Evolutionary conservation across 1,284 basidiomycete species (phyloP), one percentile per base, ranked within the genome.

Genomic region (Cutaneotrichosporon sp.): DNA sequence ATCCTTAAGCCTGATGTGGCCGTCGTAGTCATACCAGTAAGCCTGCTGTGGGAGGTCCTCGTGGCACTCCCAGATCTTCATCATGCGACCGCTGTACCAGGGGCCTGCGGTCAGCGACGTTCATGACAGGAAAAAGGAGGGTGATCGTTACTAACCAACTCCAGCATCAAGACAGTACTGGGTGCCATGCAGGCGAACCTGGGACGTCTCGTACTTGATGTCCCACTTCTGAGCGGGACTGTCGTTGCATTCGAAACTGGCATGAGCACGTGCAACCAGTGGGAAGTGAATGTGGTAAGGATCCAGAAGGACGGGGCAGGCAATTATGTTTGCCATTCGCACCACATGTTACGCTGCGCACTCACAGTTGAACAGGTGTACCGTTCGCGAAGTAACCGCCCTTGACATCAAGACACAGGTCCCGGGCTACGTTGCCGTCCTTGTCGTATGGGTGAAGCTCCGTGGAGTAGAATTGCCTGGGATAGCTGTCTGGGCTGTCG

Each of bases 121-220:
- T 11, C 7, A 3, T 9, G 8, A n/a, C n/a, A n/a, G n/a, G n/a
- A n/a, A n/a, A n/a, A n/a, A n/a, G n/a, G n/a, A n/a, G n/a, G n/a
- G n/a, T n/a, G 27, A 20, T 17, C 12, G 29, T 26, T 5, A 57
- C 55, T 26, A 12, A 56, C 52, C 51, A 5, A 41, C 24, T 4
- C 59, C 55, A 3, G 67, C 62, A 46, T 67, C 67, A 22, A 67
- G 57, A 51, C 68, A 70, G 47, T 49, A 65, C 55, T 68, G 58
- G 22, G 58, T 61, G 22, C 61, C 60, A 1, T 61, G 57, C 22
- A 68, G 46, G 42, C 59, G 55, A 25, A 66, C 55, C 16, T 51
- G 33, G 25, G 61, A 61, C 31, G 55, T 47, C 19, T 47, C 54
- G 20, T 59, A 38, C 19, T 47, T 54, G 33, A 61, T 19, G 16